Evolutionary conservation across 1,139 yeast species (phyloP).

Genomic region (Blastobotrys illinoisensis): DNA sequence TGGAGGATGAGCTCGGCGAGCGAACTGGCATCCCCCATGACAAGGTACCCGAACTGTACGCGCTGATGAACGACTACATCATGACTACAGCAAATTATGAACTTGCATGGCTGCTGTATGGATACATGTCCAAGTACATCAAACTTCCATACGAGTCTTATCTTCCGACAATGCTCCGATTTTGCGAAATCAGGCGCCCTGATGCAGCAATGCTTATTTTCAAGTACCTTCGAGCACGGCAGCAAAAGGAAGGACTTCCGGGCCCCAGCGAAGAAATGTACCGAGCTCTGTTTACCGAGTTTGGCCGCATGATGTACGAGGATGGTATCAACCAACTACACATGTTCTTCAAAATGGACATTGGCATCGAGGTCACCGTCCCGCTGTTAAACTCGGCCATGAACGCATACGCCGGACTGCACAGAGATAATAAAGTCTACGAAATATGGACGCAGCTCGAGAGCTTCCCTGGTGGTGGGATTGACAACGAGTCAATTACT

Average conservation of each 20-base stretch:
- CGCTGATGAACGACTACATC: slow-evolving; percentile 44
- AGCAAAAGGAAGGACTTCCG: slow-evolving; percentile 53
- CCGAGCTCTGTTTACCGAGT: slow-evolving; percentile 51
- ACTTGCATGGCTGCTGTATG: slow-evolving; percentile 61
- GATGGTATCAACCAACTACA: slow-evolving; percentile 68
- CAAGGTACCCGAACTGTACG: slow-evolving; percentile 36
- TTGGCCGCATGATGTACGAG: slow-evolving; percentile 54
- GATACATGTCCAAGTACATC: slow-evolving; percentile 54
- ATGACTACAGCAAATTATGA: slow-evolving; percentile 39
- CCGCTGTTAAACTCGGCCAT: slow-evolving; percentile 56
- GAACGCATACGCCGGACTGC: slow-evolving; percentile 61
- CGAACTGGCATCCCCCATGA: slow-evolving; percentile 34
- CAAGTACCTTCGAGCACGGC: slow-evolving; percentile 53
- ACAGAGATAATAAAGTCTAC: slow-evolving; percentile 54
- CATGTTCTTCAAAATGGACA: slow-evolving; percentile 60
- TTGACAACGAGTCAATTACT: slow-evolving; percentile 64
- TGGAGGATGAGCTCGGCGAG: slow-evolving; percentile 50
- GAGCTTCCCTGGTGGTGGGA: slow-evolving; percentile 45
- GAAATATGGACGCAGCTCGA: slow-evolving; percentile 58
- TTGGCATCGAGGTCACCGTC: slow-evolving; percentile 53
- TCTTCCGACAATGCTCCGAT: slow-evolving; percentile 54
- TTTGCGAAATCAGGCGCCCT: slow-evolving; percentile 53
- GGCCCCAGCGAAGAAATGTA: slow-evolving; percentile 68
- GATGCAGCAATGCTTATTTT: slow-evolving; percentile 63
- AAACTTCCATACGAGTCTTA: slow-evolving; percentile 56